phyloP scores from a whole-genome alignment of 306 rosid species.

The Coriaria nepalensis region DNA sequence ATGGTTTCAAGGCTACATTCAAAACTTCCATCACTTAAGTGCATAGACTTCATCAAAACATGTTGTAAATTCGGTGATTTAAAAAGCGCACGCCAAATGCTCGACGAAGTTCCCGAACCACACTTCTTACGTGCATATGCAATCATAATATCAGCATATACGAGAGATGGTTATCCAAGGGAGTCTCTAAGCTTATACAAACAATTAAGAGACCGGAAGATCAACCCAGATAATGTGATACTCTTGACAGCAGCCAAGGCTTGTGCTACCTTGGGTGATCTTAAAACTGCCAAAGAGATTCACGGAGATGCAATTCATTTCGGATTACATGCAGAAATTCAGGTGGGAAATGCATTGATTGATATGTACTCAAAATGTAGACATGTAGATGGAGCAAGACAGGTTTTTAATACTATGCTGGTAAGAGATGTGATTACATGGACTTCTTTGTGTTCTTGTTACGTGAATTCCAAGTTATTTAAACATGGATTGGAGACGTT shows the following conservation, averaged over 20 bases:
- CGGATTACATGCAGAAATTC: no score
- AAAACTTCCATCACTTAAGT: slow-evolving; percentile 26
- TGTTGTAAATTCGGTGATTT: slow-evolving; percentile 26
- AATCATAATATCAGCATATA: slow-evolving; percentile 30
- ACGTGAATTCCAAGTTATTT: no score
- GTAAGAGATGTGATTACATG: no score
- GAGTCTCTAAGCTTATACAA: slow-evolving; percentile 27
- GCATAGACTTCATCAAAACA: slow-evolving; percentile 18
- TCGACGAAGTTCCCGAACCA: slow-evolving; percentile 32
- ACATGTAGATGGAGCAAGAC: no score
- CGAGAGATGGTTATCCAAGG: slow-evolving; percentile 20
- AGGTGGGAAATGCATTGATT: no score
- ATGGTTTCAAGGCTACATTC: slow-evolving; percentile 25
- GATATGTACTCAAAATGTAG: no score
- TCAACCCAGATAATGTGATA: slow-evolving; percentile 17
- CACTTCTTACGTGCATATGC: slow-evolving; percentile 28
- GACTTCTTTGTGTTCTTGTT: no score
- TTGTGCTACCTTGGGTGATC: slow-evolving; percentile 31
- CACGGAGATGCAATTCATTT: no score
- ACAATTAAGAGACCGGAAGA: slow-evolving; percentile 13
- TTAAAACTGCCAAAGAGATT: no score
- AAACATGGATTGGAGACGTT: no score
- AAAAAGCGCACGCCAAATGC: slow-evolving; percentile 32
- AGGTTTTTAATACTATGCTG: no score
- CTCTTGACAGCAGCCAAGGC: slow-evolving; percentile 31